phyloP scores from a whole-genome alignment of 2,329 filamentous ascomycete species.

The Paradendryphiella salina region DNA sequence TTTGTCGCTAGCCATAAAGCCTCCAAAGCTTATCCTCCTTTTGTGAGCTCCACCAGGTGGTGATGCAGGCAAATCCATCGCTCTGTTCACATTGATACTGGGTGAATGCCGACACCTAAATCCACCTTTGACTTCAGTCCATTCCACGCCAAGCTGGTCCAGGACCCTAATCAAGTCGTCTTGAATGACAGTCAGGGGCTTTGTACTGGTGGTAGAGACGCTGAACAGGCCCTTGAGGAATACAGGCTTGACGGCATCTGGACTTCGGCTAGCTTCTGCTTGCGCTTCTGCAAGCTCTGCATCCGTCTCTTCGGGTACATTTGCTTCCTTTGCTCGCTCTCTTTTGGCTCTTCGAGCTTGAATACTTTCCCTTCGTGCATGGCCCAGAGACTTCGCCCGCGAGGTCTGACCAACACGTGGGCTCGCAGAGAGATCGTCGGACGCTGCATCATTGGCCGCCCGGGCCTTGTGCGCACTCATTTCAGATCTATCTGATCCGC shows the following conservation, averaged over 20 bases:
- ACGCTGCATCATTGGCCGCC: conserved; percentile 55
- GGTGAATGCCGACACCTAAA: conserved; percentile 88
- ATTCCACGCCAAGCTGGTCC: conserved; percentile 85
- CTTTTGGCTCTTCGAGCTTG: conserved; percentile 78
- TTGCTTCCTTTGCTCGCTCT: conserved; percentile 71
- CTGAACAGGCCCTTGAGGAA: conserved; percentile 97
- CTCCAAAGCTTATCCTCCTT: conserved; percentile 83
- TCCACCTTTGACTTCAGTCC: conserved; percentile 87
- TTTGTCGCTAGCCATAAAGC: conserved; percentile 58
- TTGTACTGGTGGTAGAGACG: conserved; percentile 93
- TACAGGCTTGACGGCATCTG: conserved; percentile 87
- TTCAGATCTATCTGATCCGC: conserved; percentile 76
- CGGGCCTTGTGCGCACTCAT: conserved; percentile 51
- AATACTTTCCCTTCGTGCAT: conserved; percentile 88
- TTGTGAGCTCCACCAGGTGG: conserved; percentile 58
- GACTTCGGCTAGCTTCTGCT: conserved; percentile 59
- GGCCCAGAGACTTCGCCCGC: conserved; percentile 84
- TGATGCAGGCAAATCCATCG: conserved; percentile 58
- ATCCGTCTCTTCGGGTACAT: conserved; percentile 90
- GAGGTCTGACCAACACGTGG: conserved; percentile 38
- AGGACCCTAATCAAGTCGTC: conserved; percentile 89
- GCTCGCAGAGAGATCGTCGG: conserved; percentile 52
- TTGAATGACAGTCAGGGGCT: conserved; percentile 82
- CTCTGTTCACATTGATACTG: conserved; percentile 82
- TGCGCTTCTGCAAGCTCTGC: conserved; percentile 65